Percentiles rank a stretch among this genome's conserved stretches.
Conservation (phyloP, 768 basidiomycete genomes). For the Phaeotremella fagi region DNA sequence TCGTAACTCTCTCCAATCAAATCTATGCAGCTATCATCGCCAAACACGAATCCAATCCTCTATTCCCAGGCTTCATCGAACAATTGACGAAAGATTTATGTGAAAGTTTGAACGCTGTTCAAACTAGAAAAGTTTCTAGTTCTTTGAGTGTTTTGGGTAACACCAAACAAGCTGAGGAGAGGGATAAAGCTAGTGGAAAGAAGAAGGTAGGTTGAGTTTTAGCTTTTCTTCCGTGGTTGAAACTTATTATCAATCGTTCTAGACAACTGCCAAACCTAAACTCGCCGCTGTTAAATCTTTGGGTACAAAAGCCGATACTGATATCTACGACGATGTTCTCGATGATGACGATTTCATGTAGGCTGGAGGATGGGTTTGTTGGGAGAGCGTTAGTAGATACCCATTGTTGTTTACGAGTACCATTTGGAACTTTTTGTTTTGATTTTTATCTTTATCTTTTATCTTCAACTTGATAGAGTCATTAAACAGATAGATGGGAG, state of each 20-base stretch:
- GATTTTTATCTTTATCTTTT: no score
- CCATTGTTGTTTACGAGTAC: neutral
- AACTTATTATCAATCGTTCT: constrained; percentile 43
- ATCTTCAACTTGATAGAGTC: no score
- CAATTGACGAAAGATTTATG: constrained; percentile 72
- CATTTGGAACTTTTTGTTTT: no score
- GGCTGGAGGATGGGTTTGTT: no score
- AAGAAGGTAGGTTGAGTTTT: constrained; percentile 58
- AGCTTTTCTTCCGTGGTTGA: neutral
- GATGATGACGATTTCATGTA: constrained; percentile 98
- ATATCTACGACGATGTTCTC: constrained; percentile 76
- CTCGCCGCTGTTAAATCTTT: constrained; percentile 64
- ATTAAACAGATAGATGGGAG: no score
- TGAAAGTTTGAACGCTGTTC: constrained; percentile 75
- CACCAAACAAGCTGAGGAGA: constrained; percentile 88
- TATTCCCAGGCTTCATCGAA: constrained; percentile 79
- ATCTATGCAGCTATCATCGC: constrained; percentile 73
- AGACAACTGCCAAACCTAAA: constrained; percentile 64
- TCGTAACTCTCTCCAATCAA: constrained; percentile 64
- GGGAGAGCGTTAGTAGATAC: neutral
- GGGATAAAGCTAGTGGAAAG: constrained; percentile 80
- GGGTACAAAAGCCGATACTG: constrained; percentile 64
- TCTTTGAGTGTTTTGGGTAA: constrained; percentile 81
- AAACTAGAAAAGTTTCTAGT: constrained; percentile 82
- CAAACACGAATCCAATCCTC: constrained; percentile 72